phyloP scores from a whole-genome alignment of 306 rosid genomes.

The Oemleria cerasiformis region DNA sequence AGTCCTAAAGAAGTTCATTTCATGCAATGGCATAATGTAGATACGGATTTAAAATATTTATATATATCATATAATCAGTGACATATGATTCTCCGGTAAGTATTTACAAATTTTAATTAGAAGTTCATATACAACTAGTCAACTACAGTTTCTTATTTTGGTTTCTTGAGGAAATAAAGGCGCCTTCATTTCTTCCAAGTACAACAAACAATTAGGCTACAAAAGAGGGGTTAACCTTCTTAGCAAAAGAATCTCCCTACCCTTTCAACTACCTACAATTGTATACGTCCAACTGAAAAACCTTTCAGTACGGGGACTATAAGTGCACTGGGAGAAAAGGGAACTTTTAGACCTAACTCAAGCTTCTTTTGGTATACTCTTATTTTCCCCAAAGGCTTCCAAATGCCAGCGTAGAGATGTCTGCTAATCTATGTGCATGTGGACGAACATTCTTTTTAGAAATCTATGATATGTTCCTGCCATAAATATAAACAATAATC shows the following conservation, averaged over 20 bases:
- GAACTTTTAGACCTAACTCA: constrained; percentile 1
- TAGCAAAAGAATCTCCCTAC: background rate
- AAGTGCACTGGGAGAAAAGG: background rate
- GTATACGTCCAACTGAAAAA: background rate
- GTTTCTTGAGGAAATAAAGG: background rate
- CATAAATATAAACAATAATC: constrained; percentile 16
- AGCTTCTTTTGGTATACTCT: constrained; percentile 12
- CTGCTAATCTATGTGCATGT: constrained; percentile 14
- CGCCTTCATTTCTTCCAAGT: background rate
- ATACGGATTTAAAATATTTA: background rate
- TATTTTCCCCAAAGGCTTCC: constrained; percentile 1
- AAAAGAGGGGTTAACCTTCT: background rate
- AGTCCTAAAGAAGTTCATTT: background rate
- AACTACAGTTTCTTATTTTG: constrained; percentile 3
- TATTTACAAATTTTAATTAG: background rate
- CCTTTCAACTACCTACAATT: background rate
- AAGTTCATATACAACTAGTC: background rate
- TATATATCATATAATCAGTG: background rate
- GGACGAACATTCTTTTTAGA: constrained; percentile 4
- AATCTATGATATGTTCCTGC: constrained; percentile 2
- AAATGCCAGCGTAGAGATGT: constrained; percentile 16
- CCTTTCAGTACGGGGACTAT: background rate
- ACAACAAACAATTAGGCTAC: background rate
- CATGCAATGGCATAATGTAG: background rate
- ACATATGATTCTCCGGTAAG: background rate